Evolutionary conservation across 2,329 filamentous ascomycete genomes (phyloP), one percentile per base, ranked within the genome.

Genomic region (Dothistroma pini): DNA sequence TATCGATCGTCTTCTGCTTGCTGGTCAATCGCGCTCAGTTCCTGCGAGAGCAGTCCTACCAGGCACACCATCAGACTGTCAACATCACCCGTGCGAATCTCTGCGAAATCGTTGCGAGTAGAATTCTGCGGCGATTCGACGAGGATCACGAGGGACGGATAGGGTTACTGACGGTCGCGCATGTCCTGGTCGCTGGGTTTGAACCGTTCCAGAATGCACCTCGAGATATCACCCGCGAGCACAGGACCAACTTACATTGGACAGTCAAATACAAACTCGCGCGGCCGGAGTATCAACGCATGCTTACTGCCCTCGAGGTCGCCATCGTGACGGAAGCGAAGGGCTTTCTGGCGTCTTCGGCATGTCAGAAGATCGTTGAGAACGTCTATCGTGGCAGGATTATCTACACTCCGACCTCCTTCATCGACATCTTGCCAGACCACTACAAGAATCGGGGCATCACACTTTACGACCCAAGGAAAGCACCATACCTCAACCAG

Each of bases 171-270:
- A 79, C 91, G 22, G 81, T 95, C 6, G 86, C 90, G 6, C 89
- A 93, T 68, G 88, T 95, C 34, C 83, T 95, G 21, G 89, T 96
- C 14, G 89, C 90, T 16, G 89, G 89, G 14, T 95, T 96, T 69
- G 88, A 92, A 69, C 90, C 91, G 1, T 95, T 95, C 69, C 90
- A 95, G 75, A 90, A 90, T 66, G 90, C 90, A 0, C 91, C 91
- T 0, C 77, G 81, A 0, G 83, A 89, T 58, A 82, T 93, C 47
- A 81, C 84, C 38, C 78, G 80, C 16, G 81, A 89, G 66, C 85
- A 83, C 32, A 79, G 82, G 19, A 76, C 76, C 34, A 71, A 73
- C 19, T 74, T 72, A 50, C 75, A 75, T 61, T 82, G 79, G 74
- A 75, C 79, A 2, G 74, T 80, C 2, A 75, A 78, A 41, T 72